phyloP scores from a whole-genome alignment of 495 filamentous ascomycete species.

The Neurospora sp. region DNA sequence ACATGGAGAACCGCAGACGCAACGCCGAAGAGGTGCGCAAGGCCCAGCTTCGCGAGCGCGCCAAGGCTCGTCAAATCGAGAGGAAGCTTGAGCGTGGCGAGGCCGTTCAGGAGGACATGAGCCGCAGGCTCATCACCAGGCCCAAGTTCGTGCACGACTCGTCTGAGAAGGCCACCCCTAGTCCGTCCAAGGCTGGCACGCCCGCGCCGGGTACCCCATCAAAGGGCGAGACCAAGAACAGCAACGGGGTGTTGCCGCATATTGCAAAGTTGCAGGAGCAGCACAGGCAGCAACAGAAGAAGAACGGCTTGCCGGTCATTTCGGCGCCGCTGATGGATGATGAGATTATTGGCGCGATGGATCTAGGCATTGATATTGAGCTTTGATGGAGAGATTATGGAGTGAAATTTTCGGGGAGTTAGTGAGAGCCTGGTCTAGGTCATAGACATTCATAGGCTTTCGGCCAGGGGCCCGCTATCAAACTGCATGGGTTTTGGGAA shows the following conservation, averaged over 20 bases:
- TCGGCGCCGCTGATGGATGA: constrained; percentile 69
- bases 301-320: constrained; percentile 53
- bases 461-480: neutral
- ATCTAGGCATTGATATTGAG: constrained; percentile 73
- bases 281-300: constrained; percentile 41
- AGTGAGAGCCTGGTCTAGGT: neutral
- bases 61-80: constrained; percentile 46
- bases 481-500: neutral
- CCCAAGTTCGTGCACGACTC: constrained; percentile 54
- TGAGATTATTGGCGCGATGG: constrained; percentile 71
- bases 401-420: neutral
- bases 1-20: constrained; percentile 64
- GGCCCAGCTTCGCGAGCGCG: constrained; percentile 71
- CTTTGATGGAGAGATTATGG: constrained; percentile 28
- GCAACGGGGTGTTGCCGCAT: constrained; percentile 25
- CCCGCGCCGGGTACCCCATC: neutral
- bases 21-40: constrained; percentile 75
- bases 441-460: neutral
- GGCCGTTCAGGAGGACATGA: constrained; percentile 39
- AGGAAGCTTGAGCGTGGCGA: constrained; percentile 44
- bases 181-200: neutral
- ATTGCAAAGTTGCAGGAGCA: constrained; percentile 44
- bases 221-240: neutral
- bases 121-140: constrained; percentile 50
- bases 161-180: neutral